phyloP scores from a whole-genome alignment of 2,329 filamentous ascomycete genomes.

The Samsoniella hepiali region DNA sequence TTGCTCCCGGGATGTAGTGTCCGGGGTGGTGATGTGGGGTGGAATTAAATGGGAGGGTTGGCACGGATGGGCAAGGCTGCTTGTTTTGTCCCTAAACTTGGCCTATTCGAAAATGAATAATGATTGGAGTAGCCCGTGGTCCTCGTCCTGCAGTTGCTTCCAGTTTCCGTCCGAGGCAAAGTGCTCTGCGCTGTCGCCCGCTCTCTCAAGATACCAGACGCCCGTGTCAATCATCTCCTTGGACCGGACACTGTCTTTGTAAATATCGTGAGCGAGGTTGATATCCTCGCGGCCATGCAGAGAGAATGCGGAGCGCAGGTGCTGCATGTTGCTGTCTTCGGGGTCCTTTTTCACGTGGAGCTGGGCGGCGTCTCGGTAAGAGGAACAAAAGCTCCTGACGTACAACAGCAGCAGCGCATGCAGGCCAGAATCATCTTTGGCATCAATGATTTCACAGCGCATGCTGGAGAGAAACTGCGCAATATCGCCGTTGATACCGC shows the following conservation, averaged over 20 bases:
- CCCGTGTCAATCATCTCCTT: slow-evolving; percentile 20
- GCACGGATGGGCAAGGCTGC: background rate
- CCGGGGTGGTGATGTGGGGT: background rate
- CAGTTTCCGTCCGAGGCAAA: slow-evolving; percentile 21
- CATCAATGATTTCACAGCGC: slow-evolving; percentile 19
- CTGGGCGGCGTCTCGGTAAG: slow-evolving; percentile 16
- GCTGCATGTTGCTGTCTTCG: slow-evolving; percentile 15
- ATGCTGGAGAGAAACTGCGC: slow-evolving; percentile 24
- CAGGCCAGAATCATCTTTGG: background rate
- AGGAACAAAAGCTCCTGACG: slow-evolving; percentile 18
- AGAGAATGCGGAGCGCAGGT: slow-evolving; percentile 22
- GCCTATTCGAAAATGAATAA: slow-evolving; percentile 10
- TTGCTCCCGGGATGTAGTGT: background rate
- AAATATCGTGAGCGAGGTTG: slow-evolving; percentile 21
- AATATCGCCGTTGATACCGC: slow-evolving; percentile 24
- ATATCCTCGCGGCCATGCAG: slow-evolving; percentile 22
- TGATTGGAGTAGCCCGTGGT: slow-evolving; percentile 14
- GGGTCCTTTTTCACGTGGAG: slow-evolving; percentile 8
- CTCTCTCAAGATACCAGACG: slow-evolving; percentile 23
- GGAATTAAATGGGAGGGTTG: background rate
- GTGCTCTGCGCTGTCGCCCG: slow-evolving; percentile 19
- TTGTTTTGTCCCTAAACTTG: background rate
- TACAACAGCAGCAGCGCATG: slow-evolving; percentile 14
- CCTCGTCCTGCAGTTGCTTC: slow-evolving; percentile 18
- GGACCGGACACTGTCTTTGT: slow-evolving; percentile 7